Conservation (phyloP, 1,284 basidiomycete species). For the Ustilago sp. region DNA sequence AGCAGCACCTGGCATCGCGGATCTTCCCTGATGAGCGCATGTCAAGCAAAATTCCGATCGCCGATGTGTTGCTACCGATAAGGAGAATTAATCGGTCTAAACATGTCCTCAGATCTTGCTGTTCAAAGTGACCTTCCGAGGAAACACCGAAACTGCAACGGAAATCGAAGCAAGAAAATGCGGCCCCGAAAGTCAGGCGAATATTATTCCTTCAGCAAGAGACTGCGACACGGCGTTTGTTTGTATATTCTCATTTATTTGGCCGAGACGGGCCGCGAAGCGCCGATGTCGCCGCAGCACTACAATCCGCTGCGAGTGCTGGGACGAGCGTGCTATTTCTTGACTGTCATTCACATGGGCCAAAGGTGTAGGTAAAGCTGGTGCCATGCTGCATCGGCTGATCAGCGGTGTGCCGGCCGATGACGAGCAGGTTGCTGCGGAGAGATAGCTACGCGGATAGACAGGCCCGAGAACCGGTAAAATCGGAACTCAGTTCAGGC, state of each 20-base stretch:
- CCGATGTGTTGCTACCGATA: neutral
- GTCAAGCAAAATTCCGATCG: neutral
- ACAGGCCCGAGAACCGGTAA: conserved; percentile 6
- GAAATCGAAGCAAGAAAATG: neutral
- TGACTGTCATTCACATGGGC: neutral
- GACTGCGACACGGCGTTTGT: conserved; percentile 12
- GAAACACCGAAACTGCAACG: neutral
- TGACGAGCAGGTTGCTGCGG: neutral
- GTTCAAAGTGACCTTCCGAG: neutral
- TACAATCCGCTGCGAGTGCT: neutral
- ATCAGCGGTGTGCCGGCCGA: neutral
- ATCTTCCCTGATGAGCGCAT: neutral
- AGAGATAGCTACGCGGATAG: neutral
- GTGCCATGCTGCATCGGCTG: no score
- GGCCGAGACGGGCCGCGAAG: neutral
- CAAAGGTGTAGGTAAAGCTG: neutral
- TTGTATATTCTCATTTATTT: neutral
- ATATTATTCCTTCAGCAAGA: neutral
- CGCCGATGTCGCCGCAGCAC: no score
- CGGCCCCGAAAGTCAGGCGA: neutral
- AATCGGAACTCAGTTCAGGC: conserved; percentile 7
- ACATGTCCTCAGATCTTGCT: no score
- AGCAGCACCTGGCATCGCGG: conserved; percentile 4
- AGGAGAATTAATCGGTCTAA: neutral
- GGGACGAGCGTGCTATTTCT: neutral